Base-by-base conservation (phyloP, 768 basidiomycete genomes). In the Hygrophoropsis aurantiaca region DNA sequence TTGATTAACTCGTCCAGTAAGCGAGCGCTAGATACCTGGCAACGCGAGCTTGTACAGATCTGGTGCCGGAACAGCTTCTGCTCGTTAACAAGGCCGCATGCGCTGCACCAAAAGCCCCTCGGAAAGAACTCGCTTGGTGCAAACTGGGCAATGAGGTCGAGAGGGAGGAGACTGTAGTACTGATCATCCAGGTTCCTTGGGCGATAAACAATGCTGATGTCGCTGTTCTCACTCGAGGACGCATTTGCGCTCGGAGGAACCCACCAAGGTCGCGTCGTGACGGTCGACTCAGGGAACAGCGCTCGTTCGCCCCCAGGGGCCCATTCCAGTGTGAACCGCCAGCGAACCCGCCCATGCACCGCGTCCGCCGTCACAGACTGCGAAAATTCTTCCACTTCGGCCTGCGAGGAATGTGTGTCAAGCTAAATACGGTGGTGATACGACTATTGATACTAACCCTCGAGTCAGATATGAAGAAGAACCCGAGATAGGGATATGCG, bases 271-370 rank as follows among this genome's bases (percentile, higher is more conserved):
- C 26, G 47, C 5, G 40, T 40, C 5, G 50, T 21, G 11, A 58
- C 48, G 33, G 7, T 33, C 18, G 36, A 32, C n/a, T 38, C 15
- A 16, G 37, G n/a, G 45, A 61, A 58, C 26, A 64, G 52, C 25
- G 52, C 52, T 19, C 73, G 68, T 58, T 81, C 78, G 3, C 78
- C 79, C 19, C 78, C 79, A 4, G 71, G 61, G 10, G 66, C 67
- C 80, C 80, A 82, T 40, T 67, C 56, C 21, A 78, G 65, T n/a
- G 59, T 64, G 34, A 80, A 64, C 35, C 53, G 55, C 80, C 80
- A 82, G 39, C 69, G 50, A 5, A 79, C 69, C 19, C 48, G 59
- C 6, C 75, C 74, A 36, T 56, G 35, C 2, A 56, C 23, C 6
- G 49, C 19, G 11, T 42, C 44, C 2, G 49, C 19, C 19, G 11